Conservation (phyloP, 2,329 filamentous ascomycete genomes). For the Colletotrichum endophyticum region DNA sequence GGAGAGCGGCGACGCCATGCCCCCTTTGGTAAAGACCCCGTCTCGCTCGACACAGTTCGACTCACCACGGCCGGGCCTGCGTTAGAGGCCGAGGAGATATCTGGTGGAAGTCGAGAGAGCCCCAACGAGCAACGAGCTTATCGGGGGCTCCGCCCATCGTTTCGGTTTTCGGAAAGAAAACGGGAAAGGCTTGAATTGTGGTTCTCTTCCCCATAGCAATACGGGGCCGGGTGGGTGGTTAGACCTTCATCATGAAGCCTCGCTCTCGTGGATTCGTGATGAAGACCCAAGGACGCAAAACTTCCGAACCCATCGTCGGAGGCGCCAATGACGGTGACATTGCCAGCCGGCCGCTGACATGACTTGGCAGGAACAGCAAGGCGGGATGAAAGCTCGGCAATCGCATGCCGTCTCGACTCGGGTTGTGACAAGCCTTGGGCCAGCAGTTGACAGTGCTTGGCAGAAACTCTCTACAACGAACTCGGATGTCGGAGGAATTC, state of each 20-base stretch:
- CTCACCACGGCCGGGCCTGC: not conserved
- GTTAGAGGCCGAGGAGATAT: not conserved
- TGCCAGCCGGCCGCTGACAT: conserved; percentile 4
- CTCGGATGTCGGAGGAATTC: conserved; percentile 2
- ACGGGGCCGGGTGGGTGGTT: not conserved
- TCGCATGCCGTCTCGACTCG: conserved; percentile 8
- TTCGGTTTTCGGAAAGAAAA: conserved; percentile 3
- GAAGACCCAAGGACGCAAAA: not conserved
- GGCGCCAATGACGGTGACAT: not conserved
- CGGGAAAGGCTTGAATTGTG: not conserved
- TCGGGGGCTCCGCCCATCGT: not conserved
- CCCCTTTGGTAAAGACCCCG: not conserved
- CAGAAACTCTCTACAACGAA: not conserved
- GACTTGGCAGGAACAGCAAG: not conserved
- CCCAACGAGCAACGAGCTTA: not conserved
- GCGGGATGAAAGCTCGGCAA: conserved; percentile 18
- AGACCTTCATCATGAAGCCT: not conserved
- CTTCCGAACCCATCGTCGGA: not conserved
- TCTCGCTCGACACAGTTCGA: not conserved
- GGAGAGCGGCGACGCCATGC: not conserved
- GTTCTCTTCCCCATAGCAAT: not conserved
- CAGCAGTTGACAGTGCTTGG: conserved; percentile 18
- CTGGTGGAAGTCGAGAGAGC: not conserved
- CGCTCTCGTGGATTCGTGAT: not conserved
- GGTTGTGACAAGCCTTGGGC: conserved; percentile 15